A percentile compares a stretch with the other conserved stretches of the same genome.
These are phyloP conservation scores for Vigna unguiculata DNA, from an alignment of 306 rosid genomes.

Conservation along the genomic window DNA sequence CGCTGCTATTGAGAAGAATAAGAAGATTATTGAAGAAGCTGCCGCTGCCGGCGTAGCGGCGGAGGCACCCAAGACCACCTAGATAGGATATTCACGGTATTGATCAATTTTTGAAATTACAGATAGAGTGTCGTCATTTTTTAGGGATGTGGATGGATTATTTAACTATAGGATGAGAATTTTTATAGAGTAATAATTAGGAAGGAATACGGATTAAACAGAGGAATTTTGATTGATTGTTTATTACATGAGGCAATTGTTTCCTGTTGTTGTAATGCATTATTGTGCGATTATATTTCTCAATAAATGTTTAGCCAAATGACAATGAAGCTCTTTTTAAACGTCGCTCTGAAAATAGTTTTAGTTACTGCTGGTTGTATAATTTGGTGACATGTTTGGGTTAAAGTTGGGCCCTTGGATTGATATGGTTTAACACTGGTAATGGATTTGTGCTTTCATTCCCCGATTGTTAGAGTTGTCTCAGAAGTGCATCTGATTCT, in stretches of 20 bases:
- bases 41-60: constrained; percentile 27
- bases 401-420: constrained; percentile 1
- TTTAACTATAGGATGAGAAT: constrained; percentile 33
- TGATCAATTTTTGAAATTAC: neutral
- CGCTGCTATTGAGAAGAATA: constrained; percentile 87
- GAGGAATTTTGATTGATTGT: constrained; percentile 38
- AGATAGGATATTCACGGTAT: constrained; percentile 51
- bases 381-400: neutral
- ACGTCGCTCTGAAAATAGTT: neutral
- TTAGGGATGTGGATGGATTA: constrained; percentile 11
- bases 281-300: constrained; percentile 12
- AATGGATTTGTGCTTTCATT: constrained; percentile 12
- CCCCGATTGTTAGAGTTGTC: neutral
- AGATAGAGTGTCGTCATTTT: constrained; percentile 3
- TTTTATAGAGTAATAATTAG: constrained; percentile 38
- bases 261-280: constrained; percentile 50
- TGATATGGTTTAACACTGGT: constrained; percentile 21
- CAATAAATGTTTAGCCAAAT: constrained; percentile 28
- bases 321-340: neutral
- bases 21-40: constrained; percentile 67
- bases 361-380: neutral
- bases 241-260: constrained; percentile 28
- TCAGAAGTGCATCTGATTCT: constrained; percentile 3
- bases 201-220: constrained; percentile 36
- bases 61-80: constrained; percentile 42